Evolutionary conservation across 768 basidiomycete genomes (phyloP).

Genomic region (Rhizopogon roseolus): DNA sequence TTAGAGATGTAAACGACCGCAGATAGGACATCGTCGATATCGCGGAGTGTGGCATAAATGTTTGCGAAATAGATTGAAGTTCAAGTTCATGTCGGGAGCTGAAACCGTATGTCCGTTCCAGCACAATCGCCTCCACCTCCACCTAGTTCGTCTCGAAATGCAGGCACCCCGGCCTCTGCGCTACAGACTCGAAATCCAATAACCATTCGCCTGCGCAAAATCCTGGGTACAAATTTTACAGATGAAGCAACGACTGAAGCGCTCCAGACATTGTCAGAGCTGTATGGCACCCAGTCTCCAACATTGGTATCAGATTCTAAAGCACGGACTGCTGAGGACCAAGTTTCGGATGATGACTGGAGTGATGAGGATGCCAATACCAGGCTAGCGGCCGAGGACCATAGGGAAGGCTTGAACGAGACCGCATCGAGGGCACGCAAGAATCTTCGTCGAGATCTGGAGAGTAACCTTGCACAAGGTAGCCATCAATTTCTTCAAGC

Average conservation of each 20-base stretch:
- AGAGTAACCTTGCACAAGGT: constrained; percentile 74
- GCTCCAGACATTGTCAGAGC: constrained; percentile 73
- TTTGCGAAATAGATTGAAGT: neutral
- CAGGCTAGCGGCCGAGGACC: constrained; percentile 6
- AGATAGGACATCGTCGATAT: too few species aligned
- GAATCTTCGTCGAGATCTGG: constrained; percentile 80
- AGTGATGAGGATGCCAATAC: constrained; percentile 13
- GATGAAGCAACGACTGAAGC: constrained; percentile 78
- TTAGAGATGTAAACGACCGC: too few species aligned
- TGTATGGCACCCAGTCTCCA: constrained; percentile 45
- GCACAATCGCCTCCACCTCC: neutral
- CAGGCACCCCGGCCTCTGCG: neutral
- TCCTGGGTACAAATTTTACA: constrained; percentile 75
- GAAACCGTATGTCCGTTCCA: constrained; percentile 1
- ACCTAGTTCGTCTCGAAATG: constrained; percentile 11
- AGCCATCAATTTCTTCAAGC: constrained; percentile 80
- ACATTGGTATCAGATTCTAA: constrained; percentile 9
- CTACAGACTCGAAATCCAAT: constrained; percentile 57
- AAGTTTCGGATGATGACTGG: constrained; percentile 29
- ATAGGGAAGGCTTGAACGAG: constrained; percentile 44
- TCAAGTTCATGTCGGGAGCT: neutral
- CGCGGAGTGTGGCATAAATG: too few species aligned
- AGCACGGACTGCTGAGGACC: constrained; percentile 20
- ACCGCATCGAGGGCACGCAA: constrained; percentile 72
- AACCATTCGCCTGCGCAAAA: constrained; percentile 86